Evolutionary conservation across 2,329 filamentous ascomycete species (phyloP), one percentile per base, ranked within the genome.

Genomic region (Cladosporium phlei): DNA sequence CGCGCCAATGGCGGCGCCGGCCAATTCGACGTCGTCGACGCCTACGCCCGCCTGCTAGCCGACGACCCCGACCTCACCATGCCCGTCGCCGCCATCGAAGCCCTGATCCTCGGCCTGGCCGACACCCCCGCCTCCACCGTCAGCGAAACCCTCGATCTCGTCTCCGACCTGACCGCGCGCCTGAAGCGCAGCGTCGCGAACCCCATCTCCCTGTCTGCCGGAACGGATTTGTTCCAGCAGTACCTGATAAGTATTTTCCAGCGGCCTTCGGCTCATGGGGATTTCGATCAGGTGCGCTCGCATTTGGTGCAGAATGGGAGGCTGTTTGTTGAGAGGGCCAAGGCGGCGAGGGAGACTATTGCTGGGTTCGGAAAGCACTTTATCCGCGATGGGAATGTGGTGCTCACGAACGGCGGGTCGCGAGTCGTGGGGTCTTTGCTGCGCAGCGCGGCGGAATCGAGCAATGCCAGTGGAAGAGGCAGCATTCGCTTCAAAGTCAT

Each of bases 141-240:
- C 59, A 91, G 86, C 70, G 93, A 98, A 73, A 96, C 91, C 27
- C 85, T 97, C 64, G 85, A 91, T 58, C 80, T 90, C 35, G 79
- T 97, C 53, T 82, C 84, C 61, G 79, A 77, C 37, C 84, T 93
- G 63, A 91, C 88, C 40, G 75, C 79, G 43, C 79, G 82, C 59
- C 80, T 98, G 54, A 91, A 90, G 66, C 75, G 76, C 48, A 81
- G 83, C 16, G 85, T 95, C 44, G 77, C 85, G 6, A 97, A 98
- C 69, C 87, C 90, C 11, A 87, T 97, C 47, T 91, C 90, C 4
- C 80, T 97, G 12, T 89, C 87, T 38, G 93, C 94, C 46, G 93
- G 93, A 59, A 95, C 90, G 50, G 90, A 96, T 66, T 81, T 97
- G 49, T 97, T 98, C 74, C 86, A 93, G 66, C 85, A 91, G 64